These are phyloP conservation scores for Pisolithus thermaeus DNA, from an alignment of 1,284 basidiomycete genomes.

Conservation along the genomic window DNA sequence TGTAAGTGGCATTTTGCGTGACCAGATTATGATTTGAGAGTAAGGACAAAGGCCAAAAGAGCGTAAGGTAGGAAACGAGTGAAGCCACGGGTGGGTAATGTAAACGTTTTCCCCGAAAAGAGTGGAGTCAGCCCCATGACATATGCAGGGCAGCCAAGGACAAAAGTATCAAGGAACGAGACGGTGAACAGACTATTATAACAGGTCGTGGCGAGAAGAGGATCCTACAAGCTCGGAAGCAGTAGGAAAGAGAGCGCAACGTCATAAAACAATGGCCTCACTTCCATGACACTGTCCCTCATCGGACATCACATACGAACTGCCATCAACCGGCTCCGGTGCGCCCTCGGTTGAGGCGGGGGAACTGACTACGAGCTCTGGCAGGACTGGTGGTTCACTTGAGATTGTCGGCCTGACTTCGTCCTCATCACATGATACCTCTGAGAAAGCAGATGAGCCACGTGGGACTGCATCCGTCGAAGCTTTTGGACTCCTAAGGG, in stretches of 20 bases:
- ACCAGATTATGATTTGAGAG: too few relatives aligned
- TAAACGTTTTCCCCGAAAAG: background rate
- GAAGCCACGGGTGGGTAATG: background rate
- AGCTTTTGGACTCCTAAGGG: conserved; percentile 26
- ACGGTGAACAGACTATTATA: background rate
- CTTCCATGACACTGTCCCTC: conserved; percentile 19
- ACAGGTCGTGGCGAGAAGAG: background rate
- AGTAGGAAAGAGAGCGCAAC: background rate
- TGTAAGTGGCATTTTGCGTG: too few relatives aligned
- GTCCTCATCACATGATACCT: conserved; percentile 20
- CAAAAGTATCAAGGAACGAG: background rate
- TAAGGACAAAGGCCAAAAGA: background rate
- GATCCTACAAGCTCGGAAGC: background rate
- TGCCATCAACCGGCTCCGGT: conserved; percentile 13
- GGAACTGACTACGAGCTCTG: conserved; percentile 32
- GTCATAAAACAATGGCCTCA: conserved; percentile 17
- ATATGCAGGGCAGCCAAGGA: background rate
- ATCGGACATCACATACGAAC: conserved; percentile 11
- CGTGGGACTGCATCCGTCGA: conserved; percentile 25
- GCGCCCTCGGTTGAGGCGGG: conserved; percentile 29
- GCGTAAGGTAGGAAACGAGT: background rate
- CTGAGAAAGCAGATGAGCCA: conserved; percentile 26
- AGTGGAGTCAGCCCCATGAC: too few relatives aligned
- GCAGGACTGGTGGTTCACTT: conserved; percentile 29
- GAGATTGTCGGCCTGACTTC: conserved; percentile 23